Conservation (phyloP, 495 filamentous ascomycete species). For the Aspergillus baeticus region DNA sequence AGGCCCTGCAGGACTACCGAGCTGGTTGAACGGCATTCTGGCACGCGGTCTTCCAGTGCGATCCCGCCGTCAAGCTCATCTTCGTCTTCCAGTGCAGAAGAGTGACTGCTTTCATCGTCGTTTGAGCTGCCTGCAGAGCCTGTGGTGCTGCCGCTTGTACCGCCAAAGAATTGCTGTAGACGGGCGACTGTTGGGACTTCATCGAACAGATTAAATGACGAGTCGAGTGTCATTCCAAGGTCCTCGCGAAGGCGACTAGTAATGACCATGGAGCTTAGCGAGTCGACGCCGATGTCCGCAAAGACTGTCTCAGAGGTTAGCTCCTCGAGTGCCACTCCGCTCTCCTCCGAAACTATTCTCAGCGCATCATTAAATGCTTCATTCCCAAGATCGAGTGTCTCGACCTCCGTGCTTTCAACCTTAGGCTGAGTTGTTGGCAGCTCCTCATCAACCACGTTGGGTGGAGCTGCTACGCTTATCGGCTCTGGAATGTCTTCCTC, state of each 20-base stretch:
- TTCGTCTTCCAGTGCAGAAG: neutral
- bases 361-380: neutral
- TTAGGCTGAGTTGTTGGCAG: too few relatives aligned
- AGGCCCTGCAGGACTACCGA: constrained; percentile 30
- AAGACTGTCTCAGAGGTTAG: constrained; percentile 33
- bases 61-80: too few relatives aligned
- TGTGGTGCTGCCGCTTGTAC: neutral
- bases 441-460: too few relatives aligned
- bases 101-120: neutral
- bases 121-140: neutral
- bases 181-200: neutral
- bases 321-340: constrained; percentile 38
- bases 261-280: constrained; percentile 46
- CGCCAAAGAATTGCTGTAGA: neutral
- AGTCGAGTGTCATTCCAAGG: constrained; percentile 34
- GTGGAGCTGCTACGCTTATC: neutral
- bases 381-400: neutral
- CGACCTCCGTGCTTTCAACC: neutral
- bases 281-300: constrained; percentile 50
- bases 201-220: constrained; percentile 44
- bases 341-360: constrained; percentile 44
- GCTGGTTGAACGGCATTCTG: neutral
- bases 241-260: constrained; percentile 37
- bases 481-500: neutral
- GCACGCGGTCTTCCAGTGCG: neutral